Conservation (phyloP, 1,284 basidiomycete genomes). For the Ceratorhiza oryzae-sativae region DNA sequence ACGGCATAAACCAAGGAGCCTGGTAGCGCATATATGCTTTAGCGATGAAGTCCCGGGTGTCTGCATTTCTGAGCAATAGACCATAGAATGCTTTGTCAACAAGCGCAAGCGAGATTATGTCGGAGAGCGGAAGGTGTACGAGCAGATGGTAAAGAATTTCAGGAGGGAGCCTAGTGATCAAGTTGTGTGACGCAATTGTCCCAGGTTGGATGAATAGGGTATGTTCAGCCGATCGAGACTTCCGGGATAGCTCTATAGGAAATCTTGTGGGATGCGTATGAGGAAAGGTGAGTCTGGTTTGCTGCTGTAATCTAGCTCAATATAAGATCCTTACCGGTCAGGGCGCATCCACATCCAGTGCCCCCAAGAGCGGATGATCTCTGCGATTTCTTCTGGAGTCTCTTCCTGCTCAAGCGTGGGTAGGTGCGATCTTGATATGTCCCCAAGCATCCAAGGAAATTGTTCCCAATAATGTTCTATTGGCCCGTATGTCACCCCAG, state of each 20-base stretch:
- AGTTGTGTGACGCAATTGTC: not conserved
- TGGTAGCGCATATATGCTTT: conserved; percentile 23
- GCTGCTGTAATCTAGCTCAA: not conserved
- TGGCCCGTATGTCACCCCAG: conserved; percentile 19
- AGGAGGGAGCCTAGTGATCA: not conserved
- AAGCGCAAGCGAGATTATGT: conserved; percentile 2
- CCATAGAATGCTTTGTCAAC: not conserved
- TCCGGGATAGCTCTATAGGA: not conserved
- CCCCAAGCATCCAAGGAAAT: conserved; percentile 20
- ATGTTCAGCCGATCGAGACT: not conserved
- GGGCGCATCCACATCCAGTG: conserved; percentile 37
- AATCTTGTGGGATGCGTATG: not conserved
- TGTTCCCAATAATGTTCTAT: conserved; percentile 1
- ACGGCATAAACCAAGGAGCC: conserved; percentile 19
- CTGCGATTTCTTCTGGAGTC: conserved; percentile 12
- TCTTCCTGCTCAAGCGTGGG: not conserved
- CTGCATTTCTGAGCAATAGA: not conserved
- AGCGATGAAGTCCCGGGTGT: not conserved
- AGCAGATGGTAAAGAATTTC: conserved; percentile 6
- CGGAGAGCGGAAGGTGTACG: not conserved
- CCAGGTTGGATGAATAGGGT: not conserved
- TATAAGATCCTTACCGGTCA: conserved; percentile 7
- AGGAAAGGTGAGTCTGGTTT: not conserved
- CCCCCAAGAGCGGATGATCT: not conserved
- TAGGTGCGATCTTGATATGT: not conserved